Conservation (phyloP, 768 basidiomycete genomes). For the Hygrocybe punicea region DNA sequence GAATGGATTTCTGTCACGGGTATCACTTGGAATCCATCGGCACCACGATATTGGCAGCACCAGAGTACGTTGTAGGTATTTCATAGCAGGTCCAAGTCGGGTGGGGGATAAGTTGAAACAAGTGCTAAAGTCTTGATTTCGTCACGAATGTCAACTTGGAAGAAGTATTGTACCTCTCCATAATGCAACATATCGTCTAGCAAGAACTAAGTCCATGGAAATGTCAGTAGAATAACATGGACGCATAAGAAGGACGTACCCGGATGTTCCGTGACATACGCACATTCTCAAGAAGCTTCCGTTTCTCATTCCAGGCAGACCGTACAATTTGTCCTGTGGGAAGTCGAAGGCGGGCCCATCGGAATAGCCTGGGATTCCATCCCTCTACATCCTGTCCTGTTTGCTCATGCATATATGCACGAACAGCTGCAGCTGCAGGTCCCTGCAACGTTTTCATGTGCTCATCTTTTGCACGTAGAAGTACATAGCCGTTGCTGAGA, state of each 20-base stretch:
- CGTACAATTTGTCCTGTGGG: slow-evolving; percentile 25
- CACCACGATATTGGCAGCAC: slow-evolving; percentile 5
- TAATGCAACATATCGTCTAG: not conserved
- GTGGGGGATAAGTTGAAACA: slow-evolving; percentile 2
- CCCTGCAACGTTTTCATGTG: not conserved
- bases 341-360: slow-evolving; percentile 21
- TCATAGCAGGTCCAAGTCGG: slow-evolving; percentile 3
- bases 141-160: slow-evolving; percentile 12
- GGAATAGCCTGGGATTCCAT: not conserved
- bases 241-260: not conserved
- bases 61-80: slow-evolving; percentile 8
- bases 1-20: slow-evolving; percentile 9
- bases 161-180: slow-evolving; percentile 19
- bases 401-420: not conserved
- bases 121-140: slow-evolving; percentile 8
- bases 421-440: not conserved
- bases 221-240: not conserved
- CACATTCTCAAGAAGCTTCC: not conserved
- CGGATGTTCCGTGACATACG: slow-evolving; percentile 1
- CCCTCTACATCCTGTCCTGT: not conserved
- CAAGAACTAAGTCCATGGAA: too few relatives aligned
- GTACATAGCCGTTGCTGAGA: slow-evolving; percentile 1
- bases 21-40: slow-evolving; percentile 2
- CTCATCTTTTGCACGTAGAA: slow-evolving; percentile 6
- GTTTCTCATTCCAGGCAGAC: slow-evolving; percentile 20